phyloP scores from a whole-genome alignment of 2,329 filamentous ascomycete genomes.

The Microdochium paspali region DNA sequence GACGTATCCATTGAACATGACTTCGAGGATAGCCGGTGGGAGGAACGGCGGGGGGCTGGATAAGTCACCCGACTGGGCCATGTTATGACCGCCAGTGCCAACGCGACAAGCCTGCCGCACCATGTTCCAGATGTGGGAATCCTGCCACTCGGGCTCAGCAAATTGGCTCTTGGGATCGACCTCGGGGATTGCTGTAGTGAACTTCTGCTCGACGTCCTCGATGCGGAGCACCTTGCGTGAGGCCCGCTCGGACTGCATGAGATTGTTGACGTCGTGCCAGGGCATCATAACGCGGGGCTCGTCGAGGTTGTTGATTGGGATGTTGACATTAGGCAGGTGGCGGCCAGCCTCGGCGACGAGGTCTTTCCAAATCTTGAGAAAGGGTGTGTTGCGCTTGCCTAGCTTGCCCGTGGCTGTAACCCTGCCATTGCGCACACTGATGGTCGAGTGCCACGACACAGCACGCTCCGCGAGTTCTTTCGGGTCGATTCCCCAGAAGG shows the following conservation, averaged over 20 bases:
- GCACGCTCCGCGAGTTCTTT: neutral
- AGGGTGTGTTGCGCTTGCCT: constrained; percentile 11
- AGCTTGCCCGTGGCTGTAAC: neutral
- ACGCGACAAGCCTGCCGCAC: neutral
- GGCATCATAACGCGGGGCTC: constrained; percentile 32
- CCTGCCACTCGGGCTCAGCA: neutral
- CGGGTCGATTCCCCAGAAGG: neutral
- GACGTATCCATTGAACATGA: constrained; percentile 25
- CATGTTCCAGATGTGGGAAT: neutral
- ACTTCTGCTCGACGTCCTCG: constrained; percentile 4
- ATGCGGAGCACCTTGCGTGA: neutral
- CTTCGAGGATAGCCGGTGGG: constrained; percentile 4
- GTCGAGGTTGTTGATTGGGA: constrained; percentile 38
- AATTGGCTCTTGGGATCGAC: constrained; percentile 6
- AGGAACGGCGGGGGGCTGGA: constrained; percentile 19
- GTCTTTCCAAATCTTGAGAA: neutral
- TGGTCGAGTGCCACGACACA: neutral
- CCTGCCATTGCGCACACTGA: neutral
- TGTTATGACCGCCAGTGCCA: neutral
- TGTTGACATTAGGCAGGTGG: constrained; percentile 24
- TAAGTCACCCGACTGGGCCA: constrained; percentile 9
- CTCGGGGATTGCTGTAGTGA: constrained; percentile 4
- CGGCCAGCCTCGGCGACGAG: neutral
- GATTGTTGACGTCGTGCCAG: neutral
- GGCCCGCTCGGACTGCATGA: neutral